Evolutionary conservation across 176 grass and related monocot species (phyloP), one percentile per base, ranked within the genome.

Genomic region (Carex cristatella): DNA sequence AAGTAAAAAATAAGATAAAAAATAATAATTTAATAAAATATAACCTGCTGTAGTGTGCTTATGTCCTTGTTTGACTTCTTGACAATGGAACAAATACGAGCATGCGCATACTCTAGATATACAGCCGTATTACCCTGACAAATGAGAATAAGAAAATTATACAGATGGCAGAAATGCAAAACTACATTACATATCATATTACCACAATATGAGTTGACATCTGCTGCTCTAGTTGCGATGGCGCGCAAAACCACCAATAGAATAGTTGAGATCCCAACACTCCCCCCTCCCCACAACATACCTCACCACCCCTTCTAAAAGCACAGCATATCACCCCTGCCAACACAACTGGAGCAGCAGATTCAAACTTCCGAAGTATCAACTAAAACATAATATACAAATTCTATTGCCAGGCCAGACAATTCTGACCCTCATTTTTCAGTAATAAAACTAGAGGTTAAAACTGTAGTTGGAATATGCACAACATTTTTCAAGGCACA

Each of bases 51-150:
- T 82, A 99, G 78, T 42, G 89, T 89, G 84, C 93, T 88, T 83
- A 94, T 83, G 81, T 92, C 88, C 87, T 86, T 99, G 60, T 88
- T 91, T 12, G 96, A 95, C 92, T 90, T 98, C 67, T 79, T 89
- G 51, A 99, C 93, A 64, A 99, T 99, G 78, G 96, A 95, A 79
- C 93, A 95, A 85, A 99, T 99, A n/a, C 96, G 91, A 84, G 96
- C 93, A 87, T 99, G 93, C 64, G 96, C 93, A 80, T 95, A 99
- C 83, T 94, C 87, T 27, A 99, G 84, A 86, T 99, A 99, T 51
- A 98, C 96, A 80, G 93, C 93, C 46, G 96, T 99, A 80, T 99
- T 99, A 88, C 93, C 93, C 93, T 95, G 87, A 19, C 71, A 74
- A 94, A 61, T 69, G 27, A 84, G 4, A 56, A 61, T 66, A 84